phyloP scores from a whole-genome alignment of 2,329 filamentous ascomycete genomes.

The Teratosphaeria gauchensis region DNA sequence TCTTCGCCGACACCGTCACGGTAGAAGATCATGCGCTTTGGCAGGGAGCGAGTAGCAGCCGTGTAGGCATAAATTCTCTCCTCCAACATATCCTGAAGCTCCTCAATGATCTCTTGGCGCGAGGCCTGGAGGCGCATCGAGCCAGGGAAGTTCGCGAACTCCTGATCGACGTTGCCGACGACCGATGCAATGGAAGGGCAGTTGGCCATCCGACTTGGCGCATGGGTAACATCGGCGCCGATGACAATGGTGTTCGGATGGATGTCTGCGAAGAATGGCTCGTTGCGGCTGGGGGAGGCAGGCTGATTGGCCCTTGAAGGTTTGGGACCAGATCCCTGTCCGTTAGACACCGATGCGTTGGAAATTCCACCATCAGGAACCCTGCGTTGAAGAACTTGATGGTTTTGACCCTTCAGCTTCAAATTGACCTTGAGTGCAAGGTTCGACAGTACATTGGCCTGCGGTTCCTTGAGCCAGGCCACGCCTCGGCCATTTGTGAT shows the following conservation, averaged over 20 bases:
- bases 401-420: constrained; percentile 1
- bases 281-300: too few species aligned
- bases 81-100: constrained; percentile 1
- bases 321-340: too few species aligned
- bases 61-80: constrained; percentile 1
- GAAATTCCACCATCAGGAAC: too few species aligned
- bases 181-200: background rate
- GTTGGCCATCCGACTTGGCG: background rate
- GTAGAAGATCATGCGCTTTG: constrained; percentile 20
- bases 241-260: constrained; percentile 1
- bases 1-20: constrained; percentile 28
- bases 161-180: background rate
- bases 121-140: constrained; percentile 23
- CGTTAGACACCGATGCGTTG: too few species aligned
- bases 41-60: background rate
- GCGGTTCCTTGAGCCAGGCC: too few species aligned
- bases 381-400: too few species aligned
- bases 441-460: too few species aligned
- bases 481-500: too few species aligned
- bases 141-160: constrained; percentile 23
- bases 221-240: constrained; percentile 2
- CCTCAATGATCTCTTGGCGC: constrained; percentile 1
- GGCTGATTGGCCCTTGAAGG: too few species aligned
- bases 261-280: background rate
- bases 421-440: constrained; percentile 1